Evolutionary conservation across 768 basidiomycete genomes (phyloP).

Genomic region (Boletus rufocinnamomeus): DNA sequence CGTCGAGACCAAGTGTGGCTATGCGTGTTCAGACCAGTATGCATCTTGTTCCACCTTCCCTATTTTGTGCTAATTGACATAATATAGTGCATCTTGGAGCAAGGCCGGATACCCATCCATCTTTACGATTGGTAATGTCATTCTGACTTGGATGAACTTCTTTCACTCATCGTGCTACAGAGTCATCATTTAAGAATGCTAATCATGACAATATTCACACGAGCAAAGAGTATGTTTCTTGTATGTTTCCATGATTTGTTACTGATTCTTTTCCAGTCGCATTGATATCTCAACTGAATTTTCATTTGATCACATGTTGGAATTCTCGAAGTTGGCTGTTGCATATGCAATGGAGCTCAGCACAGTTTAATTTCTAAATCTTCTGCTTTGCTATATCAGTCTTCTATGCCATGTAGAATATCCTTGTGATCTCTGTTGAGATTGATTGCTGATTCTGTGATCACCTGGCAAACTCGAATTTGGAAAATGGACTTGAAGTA

Average conservation of each 20-base stretch:
- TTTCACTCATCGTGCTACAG: conserved; percentile 25
- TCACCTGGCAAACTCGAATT: too few species aligned
- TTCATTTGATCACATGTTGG: conserved; percentile 86
- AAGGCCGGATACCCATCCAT: conserved; percentile 84
- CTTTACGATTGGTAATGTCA: conserved; percentile 65
- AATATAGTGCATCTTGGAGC: conserved; percentile 69
- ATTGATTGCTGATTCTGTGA: too few species aligned
- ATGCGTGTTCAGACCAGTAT: conserved; percentile 94
- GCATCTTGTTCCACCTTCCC: conserved; percentile 27
- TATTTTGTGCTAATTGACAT: conserved; percentile 26
- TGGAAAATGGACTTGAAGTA: too few species aligned
- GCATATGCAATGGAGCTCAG: conserved; percentile 79
- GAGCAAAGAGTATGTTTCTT: conserved; percentile 66
- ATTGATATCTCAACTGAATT: conserved; percentile 88
- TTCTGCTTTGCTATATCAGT: neutral
- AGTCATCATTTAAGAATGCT: conserved; percentile 73
- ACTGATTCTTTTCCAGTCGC: conserved; percentile 50
- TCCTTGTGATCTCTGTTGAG: neutral
- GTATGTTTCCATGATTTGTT: conserved; percentile 40
- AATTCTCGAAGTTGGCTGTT: conserved; percentile 83
- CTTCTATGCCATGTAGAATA: neutral
- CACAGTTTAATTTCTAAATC: conserved; percentile 31
- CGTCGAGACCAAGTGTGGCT: conserved; percentile 83
- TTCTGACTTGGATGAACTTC: neutral
- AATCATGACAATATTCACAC: conserved; percentile 81